Evolutionary conservation across 2,329 filamentous ascomycete genomes (phyloP).

Genomic region (Aspergillus texensis): DNA sequence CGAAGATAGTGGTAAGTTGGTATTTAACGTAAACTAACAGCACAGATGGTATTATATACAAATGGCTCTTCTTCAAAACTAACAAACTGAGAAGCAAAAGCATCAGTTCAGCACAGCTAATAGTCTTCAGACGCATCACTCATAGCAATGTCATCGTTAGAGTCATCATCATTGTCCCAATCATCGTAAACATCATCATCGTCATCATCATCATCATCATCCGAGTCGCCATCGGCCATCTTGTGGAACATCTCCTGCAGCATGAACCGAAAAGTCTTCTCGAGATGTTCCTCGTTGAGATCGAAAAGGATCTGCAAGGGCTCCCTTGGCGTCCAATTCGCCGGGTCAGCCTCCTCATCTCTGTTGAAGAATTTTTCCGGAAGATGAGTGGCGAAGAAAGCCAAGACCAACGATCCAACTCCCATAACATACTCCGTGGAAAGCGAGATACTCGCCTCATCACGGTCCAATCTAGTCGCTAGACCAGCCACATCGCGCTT

Average conservation of each 20-base stretch:
- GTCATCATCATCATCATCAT: constrained; percentile 6
- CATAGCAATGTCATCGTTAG: constrained; percentile 4
- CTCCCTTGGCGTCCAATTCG: constrained; percentile 14
- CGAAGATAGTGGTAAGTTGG: neutral
- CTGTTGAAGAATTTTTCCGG: constrained; percentile 14
- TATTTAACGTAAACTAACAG: neutral
- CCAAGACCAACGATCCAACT: constrained; percentile 14
- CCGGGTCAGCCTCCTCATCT: constrained; percentile 9
- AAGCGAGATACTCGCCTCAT: constrained; percentile 12
- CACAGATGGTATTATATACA: neutral
- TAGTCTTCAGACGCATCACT: constrained; percentile 14
- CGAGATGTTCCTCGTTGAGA: constrained; percentile 9
- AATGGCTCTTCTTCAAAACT: neutral
- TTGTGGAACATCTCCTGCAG: constrained; percentile 14
- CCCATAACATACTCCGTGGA: constrained; percentile 19
- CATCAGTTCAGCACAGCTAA: constrained; percentile 1
- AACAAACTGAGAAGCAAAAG: neutral
- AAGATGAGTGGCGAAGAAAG: constrained; percentile 9
- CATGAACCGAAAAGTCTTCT: constrained; percentile 12
- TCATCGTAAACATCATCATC: constrained; percentile 11
- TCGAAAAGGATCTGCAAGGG: constrained; percentile 8
- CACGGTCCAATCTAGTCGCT: constrained; percentile 13
- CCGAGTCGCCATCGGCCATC: constrained; percentile 12
- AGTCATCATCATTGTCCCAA: constrained; percentile 9
- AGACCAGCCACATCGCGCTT: constrained; percentile 8